Evolutionary conservation across 202 grass and related monocot species (phyloP).

Genomic region (Miscanthus sacchariflorus): DNA sequence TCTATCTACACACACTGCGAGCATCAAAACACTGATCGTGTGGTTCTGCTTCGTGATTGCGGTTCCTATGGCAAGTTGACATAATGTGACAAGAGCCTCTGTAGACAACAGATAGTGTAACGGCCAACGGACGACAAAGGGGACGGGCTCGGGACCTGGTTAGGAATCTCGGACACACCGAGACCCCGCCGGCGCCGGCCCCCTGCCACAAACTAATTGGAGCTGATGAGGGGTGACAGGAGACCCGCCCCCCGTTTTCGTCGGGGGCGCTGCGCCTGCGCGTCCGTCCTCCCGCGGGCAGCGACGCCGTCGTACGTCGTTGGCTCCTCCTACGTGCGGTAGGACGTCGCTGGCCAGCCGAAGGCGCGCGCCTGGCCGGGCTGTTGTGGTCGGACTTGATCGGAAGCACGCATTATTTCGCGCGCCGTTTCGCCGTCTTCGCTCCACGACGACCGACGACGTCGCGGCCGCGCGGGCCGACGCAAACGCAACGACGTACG

Average conservation of each 20-base stretch:
- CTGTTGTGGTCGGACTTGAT: not conserved
- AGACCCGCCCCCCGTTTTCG: conserved; percentile 41
- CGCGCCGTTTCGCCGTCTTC: not conserved
- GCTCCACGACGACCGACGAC: not conserved
- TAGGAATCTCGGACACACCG: not conserved
- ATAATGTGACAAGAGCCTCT: not conserved
- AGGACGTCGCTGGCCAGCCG: conserved; percentile 28
- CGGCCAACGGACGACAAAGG: not conserved
- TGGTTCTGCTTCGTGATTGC: not conserved
- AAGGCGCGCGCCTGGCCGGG: not conserved
- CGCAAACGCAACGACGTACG: no score
- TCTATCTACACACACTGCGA: not conserved
- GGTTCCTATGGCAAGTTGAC: not conserved
- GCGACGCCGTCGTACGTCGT: not conserved
- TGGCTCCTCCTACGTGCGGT: conserved; percentile 6
- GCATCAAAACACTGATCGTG: not conserved
- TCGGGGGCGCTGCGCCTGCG: conserved; percentile 1
- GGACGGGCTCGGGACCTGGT: not conserved
- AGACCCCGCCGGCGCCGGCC: not conserved
- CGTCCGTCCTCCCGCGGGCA: not conserved
- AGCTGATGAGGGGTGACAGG: not conserved
- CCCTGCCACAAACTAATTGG: no score
- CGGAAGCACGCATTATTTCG: not conserved
- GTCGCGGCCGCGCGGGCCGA: not conserved
- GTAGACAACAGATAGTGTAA: not conserved